phyloP scores from a whole-genome alignment of 129 eudicot species.

The Pulicaria dysenterica region DNA sequence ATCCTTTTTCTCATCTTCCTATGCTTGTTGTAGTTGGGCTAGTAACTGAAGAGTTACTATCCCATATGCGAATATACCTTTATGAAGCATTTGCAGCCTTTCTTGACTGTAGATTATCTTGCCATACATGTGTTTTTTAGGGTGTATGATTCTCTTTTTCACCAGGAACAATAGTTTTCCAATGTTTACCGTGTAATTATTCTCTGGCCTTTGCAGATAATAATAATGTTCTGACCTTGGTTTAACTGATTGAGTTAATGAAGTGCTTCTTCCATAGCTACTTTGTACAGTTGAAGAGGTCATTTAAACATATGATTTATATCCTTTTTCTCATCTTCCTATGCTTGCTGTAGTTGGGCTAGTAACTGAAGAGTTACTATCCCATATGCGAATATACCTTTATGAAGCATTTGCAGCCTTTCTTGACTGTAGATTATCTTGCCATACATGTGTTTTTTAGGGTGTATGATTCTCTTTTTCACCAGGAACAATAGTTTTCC shows the following conservation, averaged over 20 bases:
- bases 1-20: too few relatives aligned
- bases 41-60: not conserved
- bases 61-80: not conserved
- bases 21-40: too few relatives aligned
- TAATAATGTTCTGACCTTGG: slow-evolving; percentile 47
- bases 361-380: not conserved
- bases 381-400: not conserved
- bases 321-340: too few relatives aligned
- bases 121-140: not conserved
- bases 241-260: too few relatives aligned
- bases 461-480: too few relatives aligned
- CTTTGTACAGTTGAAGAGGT: too few relatives aligned
- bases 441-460: not conserved
- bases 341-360: too few relatives aligned
- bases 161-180: not conserved
- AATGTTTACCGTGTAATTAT: slow-evolving; percentile 20
- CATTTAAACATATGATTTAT: too few relatives aligned
- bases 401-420: not conserved
- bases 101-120: not conserved
- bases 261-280: too few relatives aligned
- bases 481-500: not conserved
- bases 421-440: not conserved
- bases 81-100: not conserved
- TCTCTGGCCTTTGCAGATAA: slow-evolving; percentile 58
- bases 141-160: too few relatives aligned